A percentile compares a stretch with the other conserved stretches of the same genome.
Conservation (phyloP, 2,329 filamentous ascomycete species). For the Colletotrichum phormii region DNA sequence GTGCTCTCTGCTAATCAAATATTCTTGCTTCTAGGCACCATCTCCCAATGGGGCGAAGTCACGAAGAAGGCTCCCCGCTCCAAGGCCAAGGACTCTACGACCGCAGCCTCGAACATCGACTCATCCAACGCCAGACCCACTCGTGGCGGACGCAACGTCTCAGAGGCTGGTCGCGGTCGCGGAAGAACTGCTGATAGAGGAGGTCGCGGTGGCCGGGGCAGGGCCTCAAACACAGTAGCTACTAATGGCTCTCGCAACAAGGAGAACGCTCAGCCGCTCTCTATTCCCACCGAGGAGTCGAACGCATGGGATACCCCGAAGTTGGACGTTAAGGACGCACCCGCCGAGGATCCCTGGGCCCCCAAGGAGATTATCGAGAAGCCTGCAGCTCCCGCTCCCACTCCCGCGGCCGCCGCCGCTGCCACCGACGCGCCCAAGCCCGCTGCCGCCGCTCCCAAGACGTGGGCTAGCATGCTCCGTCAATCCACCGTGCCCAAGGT, state of each 20-base stretch:
- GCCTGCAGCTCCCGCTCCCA: slow-evolving; percentile 47
- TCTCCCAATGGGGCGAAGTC: slow-evolving; percentile 88
- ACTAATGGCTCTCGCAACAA: slow-evolving; percentile 71
- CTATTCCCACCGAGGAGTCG: slow-evolving; percentile 78
- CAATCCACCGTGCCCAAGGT: slow-evolving; percentile 69
- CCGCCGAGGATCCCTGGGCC: slow-evolving; percentile 51
- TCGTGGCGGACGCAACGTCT: slow-evolving; percentile 71
- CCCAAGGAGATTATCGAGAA: slow-evolving; percentile 54
- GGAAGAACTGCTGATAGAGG: slow-evolving; percentile 73
- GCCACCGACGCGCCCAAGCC: slow-evolving; percentile 52
- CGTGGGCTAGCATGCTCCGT: slow-evolving; percentile 82
- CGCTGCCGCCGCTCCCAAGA: slow-evolving; percentile 61
- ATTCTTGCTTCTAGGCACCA: slow-evolving; percentile 66
- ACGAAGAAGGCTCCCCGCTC: slow-evolving; percentile 80
- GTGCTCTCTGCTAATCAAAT: slow-evolving; percentile 42
- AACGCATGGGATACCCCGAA: slow-evolving; percentile 64
- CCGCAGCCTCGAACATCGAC: slow-evolving; percentile 62
- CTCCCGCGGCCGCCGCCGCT: slow-evolving; percentile 44
- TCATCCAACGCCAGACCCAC: slow-evolving; percentile 60
- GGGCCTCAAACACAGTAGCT: slow-evolving; percentile 64
- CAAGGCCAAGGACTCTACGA: slow-evolving; percentile 75
- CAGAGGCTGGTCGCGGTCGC: slow-evolving; percentile 70
- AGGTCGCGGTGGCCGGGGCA: slow-evolving; percentile 71
- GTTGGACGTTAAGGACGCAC: slow-evolving; percentile 49
- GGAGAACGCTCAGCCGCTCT: slow-evolving; percentile 65